Evolutionary conservation across 345 rosid genomes (phyloP).

Genomic region (Sonneratia alba): DNA sequence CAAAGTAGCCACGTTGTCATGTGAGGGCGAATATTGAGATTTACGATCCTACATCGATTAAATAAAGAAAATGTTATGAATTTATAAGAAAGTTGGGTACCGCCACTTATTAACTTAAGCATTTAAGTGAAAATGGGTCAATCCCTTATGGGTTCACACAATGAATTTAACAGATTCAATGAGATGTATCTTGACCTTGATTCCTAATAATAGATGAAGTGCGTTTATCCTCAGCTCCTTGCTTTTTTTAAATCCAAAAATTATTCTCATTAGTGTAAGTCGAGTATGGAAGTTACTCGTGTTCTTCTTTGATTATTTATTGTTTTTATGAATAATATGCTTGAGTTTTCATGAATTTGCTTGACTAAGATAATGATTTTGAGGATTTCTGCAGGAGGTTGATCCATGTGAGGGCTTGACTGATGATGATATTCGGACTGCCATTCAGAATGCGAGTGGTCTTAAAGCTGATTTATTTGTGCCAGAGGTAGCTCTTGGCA

Average conservation of each 20-base stretch:
- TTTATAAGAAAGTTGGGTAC: too few relatives aligned
- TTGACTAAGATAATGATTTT: not conserved
- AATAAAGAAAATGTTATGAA: too few relatives aligned
- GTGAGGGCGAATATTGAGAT: too few relatives aligned
- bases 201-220: not conserved
- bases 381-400: constrained; percentile 53
- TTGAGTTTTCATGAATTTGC: not conserved
- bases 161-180: not conserved
- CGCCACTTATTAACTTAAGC: too few relatives aligned
- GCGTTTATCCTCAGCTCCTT: not conserved
- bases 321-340: too few relatives aligned
- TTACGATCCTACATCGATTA: too few relatives aligned
- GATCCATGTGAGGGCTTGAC: constrained; percentile 96
- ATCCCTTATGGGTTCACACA: too few relatives aligned
- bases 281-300: not conserved
- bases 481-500: constrained; percentile 56
- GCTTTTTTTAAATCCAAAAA: not conserved
- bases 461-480: constrained; percentile 83
- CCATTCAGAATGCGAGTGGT: constrained; percentile 95
- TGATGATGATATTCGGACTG: constrained; percentile 85
- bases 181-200: not conserved
- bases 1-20: too few relatives aligned
- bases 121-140: too few relatives aligned
- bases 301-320: not conserved
- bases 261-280: not conserved